A percentile compares a stretch with the other conserved stretches of the same genome.
Conservation (phyloP, 108 stramenopile genomes). For the Nannochloropsis salina region DNA sequence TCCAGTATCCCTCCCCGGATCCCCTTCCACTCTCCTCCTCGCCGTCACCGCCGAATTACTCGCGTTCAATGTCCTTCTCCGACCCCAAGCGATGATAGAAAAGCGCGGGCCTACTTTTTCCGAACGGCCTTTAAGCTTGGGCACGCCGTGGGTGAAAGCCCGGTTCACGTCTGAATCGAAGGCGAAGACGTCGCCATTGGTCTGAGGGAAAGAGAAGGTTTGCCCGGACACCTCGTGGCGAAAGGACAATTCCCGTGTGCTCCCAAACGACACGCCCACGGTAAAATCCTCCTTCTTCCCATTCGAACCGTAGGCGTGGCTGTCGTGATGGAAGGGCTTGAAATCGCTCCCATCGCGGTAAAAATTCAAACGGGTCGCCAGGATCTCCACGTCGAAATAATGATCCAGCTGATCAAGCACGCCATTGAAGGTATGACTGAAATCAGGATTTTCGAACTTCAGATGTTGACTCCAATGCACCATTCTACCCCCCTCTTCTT, state of each 20-base stretch:
- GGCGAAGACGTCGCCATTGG: background rate
- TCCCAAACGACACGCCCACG: background rate
- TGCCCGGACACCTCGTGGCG: background rate
- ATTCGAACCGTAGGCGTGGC: background rate
- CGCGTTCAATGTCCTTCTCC: background rate
- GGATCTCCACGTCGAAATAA: slow-evolving; percentile 17
- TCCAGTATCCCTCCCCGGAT: background rate
- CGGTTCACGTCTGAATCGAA: slow-evolving; percentile 1
- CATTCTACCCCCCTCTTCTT: background rate
- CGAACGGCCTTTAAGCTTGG: background rate
- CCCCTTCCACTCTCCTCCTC: background rate
- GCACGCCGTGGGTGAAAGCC: background rate
- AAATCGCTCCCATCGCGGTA: background rate
- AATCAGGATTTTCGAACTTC: background rate
- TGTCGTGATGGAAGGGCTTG: slow-evolving; percentile 13
- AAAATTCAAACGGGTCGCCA: slow-evolving; percentile 4
- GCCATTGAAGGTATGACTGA: background rate
- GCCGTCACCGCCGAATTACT: background rate
- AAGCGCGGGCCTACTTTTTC: background rate
- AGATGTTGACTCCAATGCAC: background rate
- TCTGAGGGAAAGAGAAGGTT: background rate
- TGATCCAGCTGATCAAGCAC: background rate
- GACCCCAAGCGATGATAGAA: slow-evolving; percentile 12
- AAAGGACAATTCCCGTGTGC: background rate
- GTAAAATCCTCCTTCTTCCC: background rate